phyloP scores from a whole-genome alignment of 164 flowering plant species.

The Taxillus chinensis region DNA sequence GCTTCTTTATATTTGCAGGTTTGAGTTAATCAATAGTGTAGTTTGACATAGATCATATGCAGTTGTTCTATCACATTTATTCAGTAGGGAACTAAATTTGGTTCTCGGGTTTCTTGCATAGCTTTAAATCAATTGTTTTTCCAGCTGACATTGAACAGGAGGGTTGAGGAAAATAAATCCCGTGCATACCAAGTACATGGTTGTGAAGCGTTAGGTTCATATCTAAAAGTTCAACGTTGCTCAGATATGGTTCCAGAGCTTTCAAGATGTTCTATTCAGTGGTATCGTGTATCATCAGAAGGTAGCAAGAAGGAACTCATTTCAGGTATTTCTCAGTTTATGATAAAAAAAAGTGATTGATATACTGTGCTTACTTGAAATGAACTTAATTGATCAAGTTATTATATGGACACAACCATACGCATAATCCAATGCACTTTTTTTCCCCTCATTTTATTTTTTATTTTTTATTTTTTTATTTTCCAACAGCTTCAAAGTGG shows the following conservation, averaged over 20 bases:
- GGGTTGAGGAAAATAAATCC: conserved; percentile 31
- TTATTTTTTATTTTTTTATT: not conserved
- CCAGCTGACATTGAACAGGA: conserved; percentile 70
- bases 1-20: not conserved
- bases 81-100: too few species aligned
- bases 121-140: not conserved
- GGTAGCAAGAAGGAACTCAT: conserved; percentile 65
- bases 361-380: too few species aligned
- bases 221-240: conserved; percentile 46
- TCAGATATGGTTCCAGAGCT: conserved; percentile 51
- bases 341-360: too few species aligned
- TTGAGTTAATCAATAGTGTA: not conserved
- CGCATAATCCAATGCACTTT: too few species aligned
- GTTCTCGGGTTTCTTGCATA: too few species aligned
- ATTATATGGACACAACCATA: too few species aligned
- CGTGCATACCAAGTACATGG: conserved; percentile 65
- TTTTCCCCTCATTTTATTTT: not conserved
- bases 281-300: conserved; percentile 73
- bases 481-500: not conserved
- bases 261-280: conserved; percentile 64
- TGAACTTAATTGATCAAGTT: too few species aligned
- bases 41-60: not conserved
- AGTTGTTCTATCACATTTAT: not conserved
- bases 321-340: conserved; percentile 54
- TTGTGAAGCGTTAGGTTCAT: conserved; percentile 70